Evolutionary conservation across 306 rosid genomes (phyloP).

Genomic region (Prunus persica): Prunus_persica_NCBIv2 NC_034013.1:724001-724500

Average conservation of each 20-base stretch:
- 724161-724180: slow-evolving; percentile 25
- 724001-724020: slow-evolving; percentile 62
- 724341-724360: slow-evolving; percentile 6
- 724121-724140: neutral
- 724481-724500: neutral
- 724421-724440: slow-evolving; percentile 12
- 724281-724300: slow-evolving; percentile 8
- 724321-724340: slow-evolving; percentile 28
- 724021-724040: slow-evolving; percentile 41
- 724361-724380: slow-evolving; percentile 14
- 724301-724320: slow-evolving; percentile 20
- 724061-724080: neutral
- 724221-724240: slow-evolving; percentile 24
- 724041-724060: slow-evolving; percentile 36
- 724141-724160: neutral
- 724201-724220: slow-evolving; percentile 33
- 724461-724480: slow-evolving; percentile 24
- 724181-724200: slow-evolving; percentile 33
- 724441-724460: slow-evolving; percentile 29
- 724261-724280: slow-evolving; percentile 16
- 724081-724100: neutral
- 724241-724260: slow-evolving; percentile 1
- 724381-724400: slow-evolving; percentile 2
- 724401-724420: slow-evolving; percentile 23
- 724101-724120: neutral